Evolutionary conservation across 148 eudicot species (phyloP).

Genomic region (Talinum fruticosum): DNA sequence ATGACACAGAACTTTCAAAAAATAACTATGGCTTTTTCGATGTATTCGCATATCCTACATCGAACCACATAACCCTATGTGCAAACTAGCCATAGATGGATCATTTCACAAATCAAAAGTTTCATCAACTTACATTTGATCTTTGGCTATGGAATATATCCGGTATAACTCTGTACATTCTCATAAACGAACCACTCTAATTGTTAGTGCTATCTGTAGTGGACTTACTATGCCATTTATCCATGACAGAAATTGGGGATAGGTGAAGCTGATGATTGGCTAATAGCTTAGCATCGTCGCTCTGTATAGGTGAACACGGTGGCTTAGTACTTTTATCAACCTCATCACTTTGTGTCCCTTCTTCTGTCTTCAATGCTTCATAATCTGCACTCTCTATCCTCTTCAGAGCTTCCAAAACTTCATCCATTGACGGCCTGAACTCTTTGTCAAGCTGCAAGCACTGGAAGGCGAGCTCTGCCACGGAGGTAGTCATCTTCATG

Average conservation of each 20-base stretch:
- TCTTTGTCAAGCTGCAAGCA: slow-evolving; percentile 46
- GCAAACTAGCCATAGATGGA: not conserved
- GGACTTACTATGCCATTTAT: slow-evolving; percentile 16
- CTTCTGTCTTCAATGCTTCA: not conserved
- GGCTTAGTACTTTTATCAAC: not conserved
- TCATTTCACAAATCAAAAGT: not conserved
- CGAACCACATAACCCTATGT: not conserved
- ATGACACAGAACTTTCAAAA: too few species aligned
- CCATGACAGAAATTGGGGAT: slow-evolving; percentile 28
- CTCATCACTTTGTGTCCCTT: not conserved
- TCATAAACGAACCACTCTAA: not conserved
- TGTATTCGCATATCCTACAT: not conserved
- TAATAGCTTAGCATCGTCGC: slow-evolving; percentile 24
- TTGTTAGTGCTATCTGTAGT: slow-evolving; percentile 21
- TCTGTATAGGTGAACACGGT: not conserved
- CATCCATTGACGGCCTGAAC: slow-evolving; percentile 47
- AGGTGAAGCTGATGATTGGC: slow-evolving; percentile 15
- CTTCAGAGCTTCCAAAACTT: slow-evolving; percentile 31
- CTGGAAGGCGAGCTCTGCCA: slow-evolving; percentile 14
- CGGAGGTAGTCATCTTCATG: slow-evolving; percentile 6
- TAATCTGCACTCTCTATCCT: slow-evolving; percentile 24
- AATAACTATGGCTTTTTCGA: not conserved
- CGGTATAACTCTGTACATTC: not conserved
- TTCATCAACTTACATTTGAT: not conserved
- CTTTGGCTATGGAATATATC: not conserved